Percentiles rank a stretch among this genome's conserved stretches.
These are phyloP conservation scores for Penicillium palitans DNA, from an alignment of 2,329 filamentous ascomycete genomes.

Conservation along the genomic window DNA sequence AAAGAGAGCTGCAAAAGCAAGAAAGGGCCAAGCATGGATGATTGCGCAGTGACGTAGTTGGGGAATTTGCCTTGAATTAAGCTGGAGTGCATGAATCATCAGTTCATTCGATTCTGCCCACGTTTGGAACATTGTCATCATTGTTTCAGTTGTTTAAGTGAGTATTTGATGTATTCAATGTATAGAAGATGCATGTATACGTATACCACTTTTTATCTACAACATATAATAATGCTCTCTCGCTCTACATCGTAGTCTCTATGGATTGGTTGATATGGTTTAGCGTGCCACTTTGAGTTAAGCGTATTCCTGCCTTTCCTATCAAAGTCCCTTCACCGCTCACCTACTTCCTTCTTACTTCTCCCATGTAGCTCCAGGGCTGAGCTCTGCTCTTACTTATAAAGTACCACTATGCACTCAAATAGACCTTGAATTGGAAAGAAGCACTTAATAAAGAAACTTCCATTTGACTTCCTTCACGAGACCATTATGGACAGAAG, in stretches of 20 bases:
- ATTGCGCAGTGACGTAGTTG: constrained; percentile 38
- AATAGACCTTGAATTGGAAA: too few relatives aligned
- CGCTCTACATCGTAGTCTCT: background rate
- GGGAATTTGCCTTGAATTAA: constrained; percentile 21
- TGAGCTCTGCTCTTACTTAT: too few relatives aligned
- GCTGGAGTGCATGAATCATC: constrained; percentile 28
- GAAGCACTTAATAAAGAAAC: too few relatives aligned
- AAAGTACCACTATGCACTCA: too few relatives aligned
- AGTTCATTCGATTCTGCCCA: background rate
- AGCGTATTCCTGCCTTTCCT: too few relatives aligned
- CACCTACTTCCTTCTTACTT: too few relatives aligned
- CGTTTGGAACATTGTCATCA: background rate
- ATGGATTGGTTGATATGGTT: background rate
- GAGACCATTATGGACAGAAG: too few relatives aligned
- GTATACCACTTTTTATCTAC: background rate
- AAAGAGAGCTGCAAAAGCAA: constrained; percentile 13
- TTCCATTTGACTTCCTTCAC: too few relatives aligned
- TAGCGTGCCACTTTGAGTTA: background rate
- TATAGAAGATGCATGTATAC: background rate
- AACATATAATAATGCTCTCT: background rate
- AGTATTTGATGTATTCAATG: background rate
- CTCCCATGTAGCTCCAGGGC: too few relatives aligned
- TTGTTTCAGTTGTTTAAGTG: background rate
- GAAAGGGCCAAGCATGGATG: constrained; percentile 23
- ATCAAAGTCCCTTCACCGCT: too few relatives aligned